phyloP scores from a whole-genome alignment of 768 basidiomycete genomes.

The Leccinum truebloodii region DNA sequence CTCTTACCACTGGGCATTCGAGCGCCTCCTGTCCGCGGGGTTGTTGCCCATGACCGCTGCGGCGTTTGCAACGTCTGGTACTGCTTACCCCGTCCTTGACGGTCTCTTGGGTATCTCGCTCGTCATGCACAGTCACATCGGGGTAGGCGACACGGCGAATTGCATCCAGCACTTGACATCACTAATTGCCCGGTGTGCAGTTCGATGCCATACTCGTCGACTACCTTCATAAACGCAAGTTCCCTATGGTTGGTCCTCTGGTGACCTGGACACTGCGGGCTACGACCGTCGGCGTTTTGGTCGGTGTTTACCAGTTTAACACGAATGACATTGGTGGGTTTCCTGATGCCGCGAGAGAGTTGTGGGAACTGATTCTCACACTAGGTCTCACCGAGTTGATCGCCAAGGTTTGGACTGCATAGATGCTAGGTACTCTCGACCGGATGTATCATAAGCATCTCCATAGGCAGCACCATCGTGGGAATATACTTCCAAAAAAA shows the following conservation, averaged over 20 bases:
- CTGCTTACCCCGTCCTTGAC: conserved; percentile 82
- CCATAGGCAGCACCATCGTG: neutral
- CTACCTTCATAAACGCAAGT: conserved; percentile 93
- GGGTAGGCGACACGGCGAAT: conserved; percentile 48
- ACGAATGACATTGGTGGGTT: conserved; percentile 94
- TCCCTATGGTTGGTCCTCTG: conserved; percentile 73
- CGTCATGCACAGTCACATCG: conserved; percentile 95
- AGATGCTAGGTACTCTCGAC: conserved; percentile 12
- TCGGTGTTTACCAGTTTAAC: conserved; percentile 97
- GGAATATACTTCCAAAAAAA: neutral
- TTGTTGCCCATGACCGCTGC: conserved; percentile 88
- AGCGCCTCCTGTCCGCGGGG: conserved; percentile 84
- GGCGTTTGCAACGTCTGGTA: conserved; percentile 77
- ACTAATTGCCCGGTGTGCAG: conserved; percentile 35
- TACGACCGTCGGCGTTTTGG: conserved; percentile 76
- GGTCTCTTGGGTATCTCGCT: conserved; percentile 85
- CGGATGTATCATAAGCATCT: neutral
- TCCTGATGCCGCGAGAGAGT: conserved; percentile 1
- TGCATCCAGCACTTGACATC: neutral
- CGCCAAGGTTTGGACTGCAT: conserved; percentile 81
- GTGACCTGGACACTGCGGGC: conserved; percentile 75
- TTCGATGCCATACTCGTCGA: conserved; percentile 80
- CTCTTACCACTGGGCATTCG: conserved; percentile 92
- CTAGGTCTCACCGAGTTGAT: conserved; percentile 86
- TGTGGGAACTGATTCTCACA: conserved; percentile 2